These are phyloP conservation scores for Aphelidium insulamus DNA, from an alignment of 371 early-diverging fungal genomes.

Conservation along the genomic window DNA sequence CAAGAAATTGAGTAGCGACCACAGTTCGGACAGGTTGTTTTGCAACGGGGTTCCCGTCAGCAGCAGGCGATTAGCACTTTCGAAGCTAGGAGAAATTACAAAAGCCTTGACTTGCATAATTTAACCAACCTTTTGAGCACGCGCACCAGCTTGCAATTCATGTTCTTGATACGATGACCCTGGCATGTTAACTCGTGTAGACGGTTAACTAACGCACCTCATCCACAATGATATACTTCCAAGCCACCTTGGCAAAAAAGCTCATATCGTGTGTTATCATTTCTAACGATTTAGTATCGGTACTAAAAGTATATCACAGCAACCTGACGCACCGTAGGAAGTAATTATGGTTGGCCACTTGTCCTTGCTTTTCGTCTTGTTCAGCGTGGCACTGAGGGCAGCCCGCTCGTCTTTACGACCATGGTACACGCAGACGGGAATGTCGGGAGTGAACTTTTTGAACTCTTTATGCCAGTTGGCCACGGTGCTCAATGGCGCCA, in stretches of 20 bases:
- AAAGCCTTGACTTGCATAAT: too few species aligned
- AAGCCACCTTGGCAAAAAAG: slow-evolving; percentile 13
- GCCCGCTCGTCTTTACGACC: slow-evolving; percentile 56
- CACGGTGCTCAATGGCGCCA: slow-evolving; percentile 86
- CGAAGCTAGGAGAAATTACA: slow-evolving; percentile 18
- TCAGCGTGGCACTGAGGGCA: slow-evolving; percentile 41
- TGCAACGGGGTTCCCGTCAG: slow-evolving; percentile 88
- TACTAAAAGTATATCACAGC: too few species aligned
- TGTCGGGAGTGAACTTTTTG: slow-evolving; percentile 59
- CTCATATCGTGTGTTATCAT: slow-evolving; percentile 47
- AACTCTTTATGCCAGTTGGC: slow-evolving; percentile 96
- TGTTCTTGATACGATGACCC: slow-evolving; percentile 86
- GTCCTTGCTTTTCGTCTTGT: slow-evolving; percentile 22
- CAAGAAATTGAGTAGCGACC: slow-evolving; percentile 85
- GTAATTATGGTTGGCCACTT: slow-evolving; percentile 65
- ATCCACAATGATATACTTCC: slow-evolving; percentile 82
- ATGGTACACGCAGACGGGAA: slow-evolving; percentile 82
- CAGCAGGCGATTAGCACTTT: slow-evolving; percentile 62
- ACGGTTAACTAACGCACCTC: too few species aligned
- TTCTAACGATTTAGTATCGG: slow-evolving; percentile 72
- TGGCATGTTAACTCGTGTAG: too few species aligned
- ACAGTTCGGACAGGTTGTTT: slow-evolving; percentile 78
- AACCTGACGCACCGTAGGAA: too few species aligned
- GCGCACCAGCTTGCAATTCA: slow-evolving; percentile 64
- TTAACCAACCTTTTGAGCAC: slow-evolving; percentile 53